These are phyloP conservation scores for Malus asiatica DNA, from an alignment of 306 rosid genomes.

Conservation along the genomic window DNA sequence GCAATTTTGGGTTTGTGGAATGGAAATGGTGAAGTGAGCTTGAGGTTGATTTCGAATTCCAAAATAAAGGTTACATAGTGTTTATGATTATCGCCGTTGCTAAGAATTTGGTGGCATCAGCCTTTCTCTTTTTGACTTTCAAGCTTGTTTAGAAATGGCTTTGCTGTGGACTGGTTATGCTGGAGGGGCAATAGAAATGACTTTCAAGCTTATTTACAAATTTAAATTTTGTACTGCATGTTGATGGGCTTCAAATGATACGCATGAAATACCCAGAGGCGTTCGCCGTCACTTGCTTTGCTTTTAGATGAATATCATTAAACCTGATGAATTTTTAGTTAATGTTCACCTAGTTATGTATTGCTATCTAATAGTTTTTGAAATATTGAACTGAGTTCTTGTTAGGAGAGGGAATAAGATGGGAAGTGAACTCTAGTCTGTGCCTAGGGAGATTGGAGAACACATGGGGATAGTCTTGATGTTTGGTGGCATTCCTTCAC, in stretches of 20 bases:
- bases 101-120: constrained; percentile 1
- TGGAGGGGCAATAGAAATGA: neutral
- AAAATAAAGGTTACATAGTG: neutral
- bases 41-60: neutral
- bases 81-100: neutral
- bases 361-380: neutral
- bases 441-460: neutral
- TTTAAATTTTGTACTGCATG: neutral
- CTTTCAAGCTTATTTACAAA: too few relatives aligned
- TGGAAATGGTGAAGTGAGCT: neutral
- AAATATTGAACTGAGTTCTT: neutral
- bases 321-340: neutral
- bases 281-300: neutral
- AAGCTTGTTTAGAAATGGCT: neutral
- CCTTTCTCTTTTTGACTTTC: neutral
- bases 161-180: neutral
- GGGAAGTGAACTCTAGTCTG: neutral
- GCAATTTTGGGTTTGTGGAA: neutral
- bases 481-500: neutral
- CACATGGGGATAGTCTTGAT: neutral
- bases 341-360: neutral
- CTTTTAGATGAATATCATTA: constrained; percentile 1
- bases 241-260: neutral
- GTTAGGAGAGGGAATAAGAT: neutral
- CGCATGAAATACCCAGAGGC: neutral